These are phyloP conservation scores for Geotrichum restrictum DNA, from an alignment of 1,139 yeast species.

Conservation along the genomic window DNA sequence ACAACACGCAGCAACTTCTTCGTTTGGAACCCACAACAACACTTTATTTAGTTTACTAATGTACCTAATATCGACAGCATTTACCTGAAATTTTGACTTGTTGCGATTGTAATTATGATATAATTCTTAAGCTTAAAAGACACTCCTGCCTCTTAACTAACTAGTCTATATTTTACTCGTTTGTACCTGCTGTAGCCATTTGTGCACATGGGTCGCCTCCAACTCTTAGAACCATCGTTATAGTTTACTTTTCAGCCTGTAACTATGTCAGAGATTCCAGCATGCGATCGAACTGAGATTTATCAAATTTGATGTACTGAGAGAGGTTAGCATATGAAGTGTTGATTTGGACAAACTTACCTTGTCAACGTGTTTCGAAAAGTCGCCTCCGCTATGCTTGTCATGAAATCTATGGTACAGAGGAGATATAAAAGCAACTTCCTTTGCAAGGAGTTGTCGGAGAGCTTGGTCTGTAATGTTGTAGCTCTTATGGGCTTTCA, in stretches of 20 bases:
- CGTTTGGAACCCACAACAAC: neutral
- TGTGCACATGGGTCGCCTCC: neutral
- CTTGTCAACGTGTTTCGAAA: conserved; percentile 65
- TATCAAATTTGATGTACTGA: conserved; percentile 65
- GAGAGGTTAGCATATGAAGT: neutral
- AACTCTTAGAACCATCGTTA: no score
- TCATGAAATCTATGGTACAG: conserved; percentile 81
- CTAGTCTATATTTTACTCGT: no score
- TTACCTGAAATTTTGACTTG: no score
- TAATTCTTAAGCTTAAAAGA: no score
- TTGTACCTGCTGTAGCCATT: no score
- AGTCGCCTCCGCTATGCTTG: conserved; percentile 64
- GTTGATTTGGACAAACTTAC: conserved; percentile 13
- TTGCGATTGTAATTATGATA: no score
- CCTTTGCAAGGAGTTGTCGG: conserved; percentile 57
- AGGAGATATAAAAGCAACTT: conserved; percentile 71
- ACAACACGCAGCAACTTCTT: no score
- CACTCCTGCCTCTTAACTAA: no score
- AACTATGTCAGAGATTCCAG: conserved; percentile 36
- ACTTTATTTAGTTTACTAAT: neutral
- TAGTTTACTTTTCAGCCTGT: no score
- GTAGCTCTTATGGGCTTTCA: conserved; percentile 59
- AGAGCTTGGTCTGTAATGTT: conserved; percentile 64
- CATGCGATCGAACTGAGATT: conserved; percentile 53
- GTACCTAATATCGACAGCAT: no score